Base-by-base conservation (phyloP, 345 rosid species). In the Pistacia vera region DNA sequence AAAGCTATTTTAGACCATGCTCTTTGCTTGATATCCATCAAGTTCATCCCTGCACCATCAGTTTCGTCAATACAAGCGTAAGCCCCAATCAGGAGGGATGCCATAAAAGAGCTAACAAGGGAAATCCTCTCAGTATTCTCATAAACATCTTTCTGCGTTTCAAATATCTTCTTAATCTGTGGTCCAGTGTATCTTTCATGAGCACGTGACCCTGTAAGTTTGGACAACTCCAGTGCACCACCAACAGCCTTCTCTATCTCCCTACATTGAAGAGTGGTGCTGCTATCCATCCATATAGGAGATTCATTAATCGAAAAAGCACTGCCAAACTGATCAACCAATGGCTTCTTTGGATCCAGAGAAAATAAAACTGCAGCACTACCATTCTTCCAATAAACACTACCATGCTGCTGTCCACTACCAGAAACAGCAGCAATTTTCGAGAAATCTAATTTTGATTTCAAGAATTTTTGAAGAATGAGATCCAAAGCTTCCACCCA, bases 361-460 rank as follows among this genome's bases (percentile, higher is more conserved):
- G 92, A 86, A 12, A 86, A 85, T 57, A 93, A 68, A 36, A 87
- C 63, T 17, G 78, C 67, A 41, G 90, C 83, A 85, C 92, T 68
- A 17, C 94, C 97, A 0, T 79, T 88, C 79, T 80, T 89, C 98
- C 99, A 96, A 70, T 93, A 96, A 70, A 96, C 91, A 59, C 99
- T 96, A n/a, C 97, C 99, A 54, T 96, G 99, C 51, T 96, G 99
- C 81, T 96, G 99, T 44, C 99, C 99, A 22, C 98, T 93, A 11
- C 98, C 97, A 0, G 99, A 96, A 67, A 96, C 73, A n/a, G 99
- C 97, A 38, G 82, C 77, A 30, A 96, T 76, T 74, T 90, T 93
- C 22, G 77, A 82, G 68, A 96, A 92, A 78, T 93, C 93, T 77
- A 96, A 79, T 66, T 82, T 78, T 0, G 93, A 81, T 12, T 83